phyloP scores from a whole-genome alignment of 2,329 filamentous ascomycete genomes.

The Dactylellina cionopaga region DNA sequence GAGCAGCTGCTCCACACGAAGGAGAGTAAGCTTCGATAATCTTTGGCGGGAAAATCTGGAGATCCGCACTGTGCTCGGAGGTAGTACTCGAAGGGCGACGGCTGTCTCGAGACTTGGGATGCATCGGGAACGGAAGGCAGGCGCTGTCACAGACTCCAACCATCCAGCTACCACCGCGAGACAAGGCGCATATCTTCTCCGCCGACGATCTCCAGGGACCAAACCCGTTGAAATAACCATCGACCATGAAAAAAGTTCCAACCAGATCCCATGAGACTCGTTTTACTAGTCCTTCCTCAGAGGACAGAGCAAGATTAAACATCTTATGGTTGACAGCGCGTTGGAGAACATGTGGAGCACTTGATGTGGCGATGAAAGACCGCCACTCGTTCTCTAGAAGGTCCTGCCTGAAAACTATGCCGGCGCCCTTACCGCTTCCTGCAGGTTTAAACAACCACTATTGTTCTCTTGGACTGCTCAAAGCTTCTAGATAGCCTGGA shows the following conservation, averaged over 20 bases:
- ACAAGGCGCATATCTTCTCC: constrained; percentile 52
- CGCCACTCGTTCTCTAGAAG: constrained; percentile 58
- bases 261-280: constrained; percentile 47
- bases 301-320: constrained; percentile 23
- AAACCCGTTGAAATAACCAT: constrained; percentile 45
- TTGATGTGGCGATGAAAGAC: not conserved
- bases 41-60: constrained; percentile 20
- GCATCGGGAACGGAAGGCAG: constrained; percentile 35
- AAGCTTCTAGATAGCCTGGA: constrained; percentile 52
- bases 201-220: constrained; percentile 51
- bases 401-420: constrained; percentile 62
- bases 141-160: constrained; percentile 18
- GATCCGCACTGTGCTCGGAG: constrained; percentile 23
- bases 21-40: constrained; percentile 29
- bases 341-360: constrained; percentile 47
- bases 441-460: constrained; percentile 61
- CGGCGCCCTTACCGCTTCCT: constrained; percentile 61
- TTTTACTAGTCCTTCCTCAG: not conserved
- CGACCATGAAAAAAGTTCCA: constrained; percentile 54
- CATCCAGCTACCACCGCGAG: constrained; percentile 45
- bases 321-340: constrained; percentile 46
- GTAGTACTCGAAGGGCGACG: constrained; percentile 12
- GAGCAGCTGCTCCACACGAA: not conserved
- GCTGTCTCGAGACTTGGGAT: constrained; percentile 1
- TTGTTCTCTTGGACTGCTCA: constrained; percentile 50